These are phyloP conservation scores for Paracamarosporium sp. DNA, from an alignment of 2,329 filamentous ascomycete species.

Conservation along the genomic window DNA sequence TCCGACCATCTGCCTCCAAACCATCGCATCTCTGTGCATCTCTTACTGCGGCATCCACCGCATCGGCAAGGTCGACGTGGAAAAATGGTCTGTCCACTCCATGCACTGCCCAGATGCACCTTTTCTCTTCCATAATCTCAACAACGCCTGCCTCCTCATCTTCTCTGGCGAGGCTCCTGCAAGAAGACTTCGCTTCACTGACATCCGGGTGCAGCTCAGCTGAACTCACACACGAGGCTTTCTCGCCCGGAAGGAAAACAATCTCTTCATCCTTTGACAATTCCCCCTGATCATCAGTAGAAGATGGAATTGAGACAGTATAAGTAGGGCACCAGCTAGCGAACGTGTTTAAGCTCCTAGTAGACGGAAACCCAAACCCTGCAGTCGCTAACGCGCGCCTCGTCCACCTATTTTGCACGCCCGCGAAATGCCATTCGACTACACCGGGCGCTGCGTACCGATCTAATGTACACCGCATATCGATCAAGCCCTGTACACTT, in stretches of 20 bases:
- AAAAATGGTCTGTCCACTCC: constrained; percentile 37
- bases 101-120: constrained; percentile 18
- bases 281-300: constrained; percentile 15
- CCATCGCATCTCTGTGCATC: constrained; percentile 27
- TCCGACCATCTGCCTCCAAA: background rate
- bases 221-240: background rate
- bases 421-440: constrained; percentile 56
- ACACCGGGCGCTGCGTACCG: constrained; percentile 52
- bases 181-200: background rate
- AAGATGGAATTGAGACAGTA: constrained; percentile 22
- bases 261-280: background rate
- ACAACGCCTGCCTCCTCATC: background rate
- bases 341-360: constrained; percentile 4
- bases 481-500: constrained; percentile 61
- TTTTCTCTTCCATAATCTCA: background rate
- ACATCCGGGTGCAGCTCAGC: background rate
- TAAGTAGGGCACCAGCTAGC: constrained; percentile 33
- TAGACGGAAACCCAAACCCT: constrained; percentile 58
- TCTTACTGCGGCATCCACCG: constrained; percentile 33
- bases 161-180: background rate
- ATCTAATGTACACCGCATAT: constrained; percentile 62
- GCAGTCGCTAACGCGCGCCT: constrained; percentile 62
- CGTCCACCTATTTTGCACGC: constrained; percentile 63
- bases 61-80: constrained; percentile 36
- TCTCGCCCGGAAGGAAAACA: background rate